A percentile compares a stretch with the other conserved stretches of the same genome.
These are phyloP conservation scores for Pseudocohnilembus persalinus DNA, from an alignment of 169 alveolate genomes.

Conservation along the genomic window DNA sequence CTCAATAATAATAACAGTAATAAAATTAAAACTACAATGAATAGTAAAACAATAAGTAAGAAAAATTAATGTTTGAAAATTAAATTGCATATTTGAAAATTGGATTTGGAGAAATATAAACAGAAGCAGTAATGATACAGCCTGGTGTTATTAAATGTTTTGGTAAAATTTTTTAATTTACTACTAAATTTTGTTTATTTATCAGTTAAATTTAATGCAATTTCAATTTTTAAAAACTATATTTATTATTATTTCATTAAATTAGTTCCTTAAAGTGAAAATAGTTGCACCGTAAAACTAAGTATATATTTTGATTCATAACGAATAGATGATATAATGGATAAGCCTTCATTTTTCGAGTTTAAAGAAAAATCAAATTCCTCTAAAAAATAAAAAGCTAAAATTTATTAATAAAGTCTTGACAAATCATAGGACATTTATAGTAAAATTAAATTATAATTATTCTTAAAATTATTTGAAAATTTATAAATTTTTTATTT, in stretches of 20 bases:
- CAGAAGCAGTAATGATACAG: constrained; percentile 21
- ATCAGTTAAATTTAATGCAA: neutral
- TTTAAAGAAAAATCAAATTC: constrained; percentile 3
- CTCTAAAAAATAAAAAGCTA: constrained; percentile 11
- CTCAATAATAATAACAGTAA: too few species aligned
- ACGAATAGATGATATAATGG: constrained; percentile 27
- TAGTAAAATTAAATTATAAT: neutral
- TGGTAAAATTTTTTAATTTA: too few species aligned
- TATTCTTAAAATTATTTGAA: neutral
- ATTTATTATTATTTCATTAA: neutral
- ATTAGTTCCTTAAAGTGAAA: constrained; percentile 28
- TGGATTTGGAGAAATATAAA: constrained; percentile 25
- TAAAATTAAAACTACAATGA: too few species aligned
- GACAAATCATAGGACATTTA: constrained; percentile 24
- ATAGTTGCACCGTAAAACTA: constrained; percentile 15
- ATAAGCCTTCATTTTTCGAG: constrained; percentile 26
- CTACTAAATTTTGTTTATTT: too few species aligned
- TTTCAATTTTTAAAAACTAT: neutral
- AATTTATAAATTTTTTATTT: neutral
- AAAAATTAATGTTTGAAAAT: constrained; percentile 7
- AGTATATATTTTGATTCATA: neutral
- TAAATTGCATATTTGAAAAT: constrained; percentile 12
- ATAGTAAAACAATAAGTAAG: too few species aligned
- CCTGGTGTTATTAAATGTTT: constrained; percentile 46
- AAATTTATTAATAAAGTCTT: constrained; percentile 13